Conservation (phyloP, 768 basidiomycete species). For the Cystofilobasidium ferigula region DNA sequence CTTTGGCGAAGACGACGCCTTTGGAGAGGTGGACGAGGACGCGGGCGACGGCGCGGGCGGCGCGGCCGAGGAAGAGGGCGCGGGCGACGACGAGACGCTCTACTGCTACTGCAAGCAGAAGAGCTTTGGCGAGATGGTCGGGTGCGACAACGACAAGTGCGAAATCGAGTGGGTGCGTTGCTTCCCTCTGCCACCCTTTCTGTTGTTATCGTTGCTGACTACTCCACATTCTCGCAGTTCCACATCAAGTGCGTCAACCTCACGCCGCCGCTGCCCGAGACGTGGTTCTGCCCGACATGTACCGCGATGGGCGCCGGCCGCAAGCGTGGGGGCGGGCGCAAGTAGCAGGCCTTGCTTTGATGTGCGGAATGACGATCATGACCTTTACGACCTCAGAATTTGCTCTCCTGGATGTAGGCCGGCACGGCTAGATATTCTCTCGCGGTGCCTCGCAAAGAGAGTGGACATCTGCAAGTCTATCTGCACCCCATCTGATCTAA, state of each 20-base stretch:
- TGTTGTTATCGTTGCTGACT: neutral
- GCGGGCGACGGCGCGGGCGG: conserved; percentile 5
- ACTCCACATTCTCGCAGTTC: conserved; percentile 4
- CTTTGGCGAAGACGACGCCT: conserved; percentile 14
- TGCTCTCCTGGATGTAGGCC: too few relatives aligned
- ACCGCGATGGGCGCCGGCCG: conserved; percentile 3
- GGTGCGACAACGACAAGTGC: conserved; percentile 25
- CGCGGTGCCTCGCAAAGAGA: too few relatives aligned
- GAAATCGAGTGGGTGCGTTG: conserved; percentile 25
- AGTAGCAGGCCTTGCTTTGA: too few relatives aligned
- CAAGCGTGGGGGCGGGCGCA: conserved; percentile 3
- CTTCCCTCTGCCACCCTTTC: neutral
- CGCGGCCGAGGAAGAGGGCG: conserved; percentile 6
- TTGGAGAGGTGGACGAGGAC: too few relatives aligned
- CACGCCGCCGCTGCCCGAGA: conserved; percentile 20
- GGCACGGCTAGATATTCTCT: too few relatives aligned
- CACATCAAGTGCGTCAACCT: conserved; percentile 25
- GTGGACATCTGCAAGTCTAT: too few relatives aligned
- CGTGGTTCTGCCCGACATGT: conserved; percentile 23
- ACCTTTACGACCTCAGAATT: too few relatives aligned
- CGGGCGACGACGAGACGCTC: conserved; percentile 21
- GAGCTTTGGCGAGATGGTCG: conserved; percentile 25
- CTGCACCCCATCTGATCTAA: too few relatives aligned
- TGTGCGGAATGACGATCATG: too few relatives aligned
- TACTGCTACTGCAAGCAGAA: conserved; percentile 26